Evolutionary conservation across 202 grass and related monocot species (phyloP).

Genomic region (Alloteropsis angusta): DNA sequence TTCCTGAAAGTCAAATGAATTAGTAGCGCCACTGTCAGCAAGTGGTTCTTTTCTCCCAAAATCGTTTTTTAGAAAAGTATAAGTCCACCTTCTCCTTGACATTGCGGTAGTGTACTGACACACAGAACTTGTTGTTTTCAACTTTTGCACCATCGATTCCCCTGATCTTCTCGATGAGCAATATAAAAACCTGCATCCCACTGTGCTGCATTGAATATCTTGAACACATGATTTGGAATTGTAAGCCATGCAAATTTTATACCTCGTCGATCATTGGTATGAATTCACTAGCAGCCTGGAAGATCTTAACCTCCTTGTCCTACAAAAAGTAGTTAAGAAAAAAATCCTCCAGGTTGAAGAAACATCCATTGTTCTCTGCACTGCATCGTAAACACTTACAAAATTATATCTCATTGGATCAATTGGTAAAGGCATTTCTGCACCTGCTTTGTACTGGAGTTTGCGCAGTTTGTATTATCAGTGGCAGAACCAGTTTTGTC

Average conservation of each 20-base stretch:
- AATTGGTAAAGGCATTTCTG: not conserved
- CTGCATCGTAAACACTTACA: not conserved
- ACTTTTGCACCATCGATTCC: constrained; percentile 34
- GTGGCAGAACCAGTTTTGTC: not conserved
- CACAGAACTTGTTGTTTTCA: constrained; percentile 50
- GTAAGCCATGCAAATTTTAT: not conserved
- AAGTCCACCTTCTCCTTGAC: constrained; percentile 17
- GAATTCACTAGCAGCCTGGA: constrained; percentile 45
- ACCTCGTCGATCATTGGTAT: constrained; percentile 52
- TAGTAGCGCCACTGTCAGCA: not conserved
- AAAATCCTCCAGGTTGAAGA: not conserved
- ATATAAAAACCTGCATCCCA: constrained; percentile 31
- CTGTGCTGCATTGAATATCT: not conserved
- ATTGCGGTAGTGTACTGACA: constrained; percentile 52
- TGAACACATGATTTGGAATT: not conserved
- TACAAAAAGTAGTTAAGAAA: not conserved
- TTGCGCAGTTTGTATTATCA: constrained; percentile 1
- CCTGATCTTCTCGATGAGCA: constrained; percentile 28
- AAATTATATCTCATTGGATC: not conserved
- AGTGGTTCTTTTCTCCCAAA: not conserved
- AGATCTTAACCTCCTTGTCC: constrained; percentile 36
- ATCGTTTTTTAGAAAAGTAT: not conserved
- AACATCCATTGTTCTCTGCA: not conserved
- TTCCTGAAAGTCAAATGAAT: constrained; percentile 24
- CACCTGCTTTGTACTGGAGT: constrained; percentile 27